Conservation (phyloP, 257 asterid species). For the Scutellaria baicalensis region DNA sequence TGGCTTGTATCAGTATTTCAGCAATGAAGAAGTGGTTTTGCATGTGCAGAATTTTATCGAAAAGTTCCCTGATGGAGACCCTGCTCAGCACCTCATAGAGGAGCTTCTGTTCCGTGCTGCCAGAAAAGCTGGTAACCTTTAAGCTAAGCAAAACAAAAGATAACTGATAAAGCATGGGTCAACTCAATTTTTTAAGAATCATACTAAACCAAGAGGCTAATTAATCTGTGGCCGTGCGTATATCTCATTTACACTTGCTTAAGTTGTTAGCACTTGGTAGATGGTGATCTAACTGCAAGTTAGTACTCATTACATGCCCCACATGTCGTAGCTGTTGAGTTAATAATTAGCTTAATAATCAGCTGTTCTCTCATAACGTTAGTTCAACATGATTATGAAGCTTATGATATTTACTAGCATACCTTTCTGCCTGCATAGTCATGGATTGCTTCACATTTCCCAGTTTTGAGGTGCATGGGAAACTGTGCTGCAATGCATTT, state of each 20-base stretch:
- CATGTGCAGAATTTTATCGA: slow-evolving; percentile 85
- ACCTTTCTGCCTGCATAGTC: neutral
- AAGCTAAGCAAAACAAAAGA: neutral
- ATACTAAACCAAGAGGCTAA: neutral
- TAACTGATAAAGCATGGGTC: neutral
- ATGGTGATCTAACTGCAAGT: slow-evolving; percentile 1
- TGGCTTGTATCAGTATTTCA: slow-evolving; percentile 93
- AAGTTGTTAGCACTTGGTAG: neutral
- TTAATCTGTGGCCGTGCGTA: neutral
- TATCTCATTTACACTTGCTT: neutral
- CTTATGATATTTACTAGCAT: neutral
- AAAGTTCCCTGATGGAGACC: slow-evolving; percentile 96
- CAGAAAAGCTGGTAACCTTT: slow-evolving; percentile 80
- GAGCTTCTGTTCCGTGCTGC: slow-evolving; percentile 95
- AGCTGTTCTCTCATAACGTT: neutral
- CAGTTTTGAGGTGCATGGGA: neutral
- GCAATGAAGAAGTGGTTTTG: slow-evolving; percentile 89
- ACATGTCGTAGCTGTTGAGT: neutral
- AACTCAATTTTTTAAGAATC: neutral
- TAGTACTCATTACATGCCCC: neutral
- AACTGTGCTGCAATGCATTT: neutral
- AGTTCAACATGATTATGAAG: neutral
- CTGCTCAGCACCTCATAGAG: slow-evolving; percentile 94
- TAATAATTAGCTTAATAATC: slow-evolving; percentile 1
- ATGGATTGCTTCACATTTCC: neutral